Base-by-base conservation (phyloP, 164 flowering plant genomes). In the Nelumbo lutea region DNA sequence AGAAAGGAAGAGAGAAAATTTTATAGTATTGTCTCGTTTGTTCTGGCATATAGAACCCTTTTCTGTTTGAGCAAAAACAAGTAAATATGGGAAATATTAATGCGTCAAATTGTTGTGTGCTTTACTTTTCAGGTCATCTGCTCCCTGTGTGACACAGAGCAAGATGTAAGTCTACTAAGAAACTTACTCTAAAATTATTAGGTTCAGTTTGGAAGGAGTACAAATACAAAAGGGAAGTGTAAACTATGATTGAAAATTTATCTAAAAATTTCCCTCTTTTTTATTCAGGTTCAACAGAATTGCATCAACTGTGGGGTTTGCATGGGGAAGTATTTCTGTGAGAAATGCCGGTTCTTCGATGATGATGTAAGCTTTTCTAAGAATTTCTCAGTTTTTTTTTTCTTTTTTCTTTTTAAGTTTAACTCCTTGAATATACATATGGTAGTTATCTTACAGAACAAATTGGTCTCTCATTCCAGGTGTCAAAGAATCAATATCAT, bases 401-500 rank as follows among this genome's bases (percentile, higher is more conserved):
- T n/a, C n/a, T n/a, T n/a, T n/a, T n/a, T n/a, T n/a, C 7, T n/a
- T 51, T n/a, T 4, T 6, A 42, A 38, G 1, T 38, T 7, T 5
- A 55, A 9, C 43, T 60, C 41, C 14, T 47, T 11, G 9, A 27
- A 58, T n/a, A 13, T 64, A 2, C 42, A 14, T 40, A 14, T 15
- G 1, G 55, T 10, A 6, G 15, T 45, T 3, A 6, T 70, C 65
- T 62, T 57, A 70, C 50, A 2, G n/a, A 43, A n/a, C 43, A n/a
- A 6, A 48, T 0, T 60, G 13, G 56, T 62, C 61, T 5, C 41
- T 42, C 9, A 14, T 69, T 71, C 63, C 83, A 93, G 98, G 79
- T 87, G 38, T 85, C 94, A 8, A 93, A 93, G 80, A 81, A 81
- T 13, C 98, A 93, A 68, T 93, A 85, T 78, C 98, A 93, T 68